Evolutionary conservation across 1,284 basidiomycete species (phyloP).

Genomic region (Trichosporon faecale): DNA sequence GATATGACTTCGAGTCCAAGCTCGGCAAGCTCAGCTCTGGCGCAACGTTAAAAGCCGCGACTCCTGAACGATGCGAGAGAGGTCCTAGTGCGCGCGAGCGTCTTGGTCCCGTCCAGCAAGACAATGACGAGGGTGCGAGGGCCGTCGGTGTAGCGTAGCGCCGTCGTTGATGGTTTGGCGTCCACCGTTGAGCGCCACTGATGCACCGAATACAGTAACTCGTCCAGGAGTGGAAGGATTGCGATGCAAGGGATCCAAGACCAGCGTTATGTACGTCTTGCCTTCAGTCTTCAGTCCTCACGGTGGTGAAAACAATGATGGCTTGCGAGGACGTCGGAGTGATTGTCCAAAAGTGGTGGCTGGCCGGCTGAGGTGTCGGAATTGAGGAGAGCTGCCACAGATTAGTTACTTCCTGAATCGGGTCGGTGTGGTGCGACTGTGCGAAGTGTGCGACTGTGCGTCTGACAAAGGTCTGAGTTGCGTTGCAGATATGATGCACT

Average conservation of each 20-base stretch:
- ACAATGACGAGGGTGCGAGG: constrained; percentile 6
- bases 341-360: neutral
- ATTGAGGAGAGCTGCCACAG: neutral
- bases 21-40: neutral
- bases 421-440: neutral
- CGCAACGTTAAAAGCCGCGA: neutral
- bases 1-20: neutral
- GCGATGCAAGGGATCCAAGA: neutral
- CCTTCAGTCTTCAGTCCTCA: neutral
- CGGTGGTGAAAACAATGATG: neutral
- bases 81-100: neutral
- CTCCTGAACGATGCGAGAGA: neutral
- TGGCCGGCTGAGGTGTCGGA: neutral
- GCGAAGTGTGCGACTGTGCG: neutral
- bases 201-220: neutral
- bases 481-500: neutral
- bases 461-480: neutral
- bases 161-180: neutral
- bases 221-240: neutral
- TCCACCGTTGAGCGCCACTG: neutral
- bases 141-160: neutral
- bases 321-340: constrained; percentile 1
- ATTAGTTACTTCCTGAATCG: neutral
- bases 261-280: constrained; percentile 1
- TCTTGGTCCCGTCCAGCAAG: neutral